Evolutionary conservation across 2,329 filamentous ascomycete genomes (phyloP).

Genomic region (Pseudocercospora vitis): DNA sequence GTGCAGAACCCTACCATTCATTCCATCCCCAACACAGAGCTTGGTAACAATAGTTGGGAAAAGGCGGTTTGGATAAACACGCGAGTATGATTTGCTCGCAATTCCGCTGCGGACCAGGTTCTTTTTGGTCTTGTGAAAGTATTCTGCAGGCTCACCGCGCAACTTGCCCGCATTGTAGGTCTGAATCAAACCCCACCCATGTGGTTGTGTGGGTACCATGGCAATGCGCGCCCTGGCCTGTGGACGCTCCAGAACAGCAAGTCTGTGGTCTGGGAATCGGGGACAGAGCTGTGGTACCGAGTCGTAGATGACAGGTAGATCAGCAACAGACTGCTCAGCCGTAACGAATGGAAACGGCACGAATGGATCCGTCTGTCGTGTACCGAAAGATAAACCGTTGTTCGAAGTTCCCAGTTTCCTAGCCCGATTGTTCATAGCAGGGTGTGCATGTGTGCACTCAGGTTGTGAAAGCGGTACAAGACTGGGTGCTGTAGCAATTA

Average conservation of each 20-base stretch:
- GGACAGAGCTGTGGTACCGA: conserved; percentile 63
- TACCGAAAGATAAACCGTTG: conserved; percentile 61
- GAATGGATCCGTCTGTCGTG: conserved; percentile 46
- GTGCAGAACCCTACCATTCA: conserved; percentile 60
- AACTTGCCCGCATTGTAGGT: conserved; percentile 32
- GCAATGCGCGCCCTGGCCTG: conserved; percentile 51
- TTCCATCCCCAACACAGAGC: conserved; percentile 54
- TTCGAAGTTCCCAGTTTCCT: conserved; percentile 57
- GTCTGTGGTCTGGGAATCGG: conserved; percentile 66
- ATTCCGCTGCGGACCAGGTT: conserved; percentile 26
- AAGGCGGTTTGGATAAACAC: conserved; percentile 54
- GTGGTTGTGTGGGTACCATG: conserved; percentile 59
- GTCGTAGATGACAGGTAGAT: conserved; percentile 65
- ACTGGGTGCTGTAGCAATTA: conserved; percentile 69
- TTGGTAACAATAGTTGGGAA: conserved; percentile 65
- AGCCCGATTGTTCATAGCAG: conserved; percentile 34
- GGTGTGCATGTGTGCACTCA: conserved; percentile 63
- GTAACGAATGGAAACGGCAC: conserved; percentile 63
- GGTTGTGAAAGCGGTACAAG: conserved; percentile 58
- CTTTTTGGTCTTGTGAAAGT: conserved; percentile 13
- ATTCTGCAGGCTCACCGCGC: conserved; percentile 33
- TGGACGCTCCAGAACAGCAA: conserved; percentile 45
- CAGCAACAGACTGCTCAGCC: conserved; percentile 54
- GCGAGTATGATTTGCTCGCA: conserved; percentile 46
- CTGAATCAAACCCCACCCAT: conserved; percentile 34